phyloP scores from a whole-genome alignment of 805 yeast species.

The Yamadazyma nakazawae region DNA sequence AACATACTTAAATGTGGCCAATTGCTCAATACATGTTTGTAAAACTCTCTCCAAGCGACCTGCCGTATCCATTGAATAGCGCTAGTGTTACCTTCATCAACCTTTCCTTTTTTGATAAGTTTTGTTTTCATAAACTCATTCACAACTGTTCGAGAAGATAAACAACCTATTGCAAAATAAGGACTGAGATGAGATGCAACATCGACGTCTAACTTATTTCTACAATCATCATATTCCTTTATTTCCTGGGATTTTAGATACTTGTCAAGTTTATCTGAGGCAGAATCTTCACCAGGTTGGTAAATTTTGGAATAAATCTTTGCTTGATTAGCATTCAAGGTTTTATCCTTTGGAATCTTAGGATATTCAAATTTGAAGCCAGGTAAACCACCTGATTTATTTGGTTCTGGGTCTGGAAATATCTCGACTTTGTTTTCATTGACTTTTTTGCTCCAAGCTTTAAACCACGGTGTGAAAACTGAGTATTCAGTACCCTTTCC shows the following conservation, averaged over 20 bases:
- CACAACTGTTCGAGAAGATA: slow-evolving; percentile 41
- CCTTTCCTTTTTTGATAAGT: slow-evolving; percentile 15
- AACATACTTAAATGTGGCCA: slow-evolving; percentile 54
- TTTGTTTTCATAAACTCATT: slow-evolving; percentile 25
- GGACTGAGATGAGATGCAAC: slow-evolving; percentile 43
- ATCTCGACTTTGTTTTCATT: slow-evolving; percentile 12
- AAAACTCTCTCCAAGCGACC: slow-evolving; percentile 59
- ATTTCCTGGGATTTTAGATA: slow-evolving; percentile 23
- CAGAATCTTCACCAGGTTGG: slow-evolving; percentile 32
- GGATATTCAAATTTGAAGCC: slow-evolving; percentile 3
- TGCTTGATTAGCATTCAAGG: slow-evolving; percentile 2
- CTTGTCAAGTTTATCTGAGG: slow-evolving; percentile 18
- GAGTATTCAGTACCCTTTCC: slow-evolving; percentile 37
- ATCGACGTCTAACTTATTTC: slow-evolving; percentile 29
- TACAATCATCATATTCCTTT: slow-evolving; percentile 26
- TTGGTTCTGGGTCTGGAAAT: slow-evolving; percentile 4
- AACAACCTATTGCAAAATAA: slow-evolving; percentile 45
- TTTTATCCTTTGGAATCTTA: slow-evolving; percentile 6
- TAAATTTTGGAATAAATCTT: slow-evolving; percentile 6
- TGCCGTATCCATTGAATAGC: slow-evolving; percentile 48
- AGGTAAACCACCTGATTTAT: background rate
- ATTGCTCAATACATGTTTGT: slow-evolving; percentile 44
- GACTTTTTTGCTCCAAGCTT: slow-evolving; percentile 33
- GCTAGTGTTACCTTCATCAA: slow-evolving; percentile 30
- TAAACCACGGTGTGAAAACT: slow-evolving; percentile 45